These are phyloP conservation scores for Picea mariana DNA, from an alignment of 83 land plant species.

Conservation along the genomic window DNA sequence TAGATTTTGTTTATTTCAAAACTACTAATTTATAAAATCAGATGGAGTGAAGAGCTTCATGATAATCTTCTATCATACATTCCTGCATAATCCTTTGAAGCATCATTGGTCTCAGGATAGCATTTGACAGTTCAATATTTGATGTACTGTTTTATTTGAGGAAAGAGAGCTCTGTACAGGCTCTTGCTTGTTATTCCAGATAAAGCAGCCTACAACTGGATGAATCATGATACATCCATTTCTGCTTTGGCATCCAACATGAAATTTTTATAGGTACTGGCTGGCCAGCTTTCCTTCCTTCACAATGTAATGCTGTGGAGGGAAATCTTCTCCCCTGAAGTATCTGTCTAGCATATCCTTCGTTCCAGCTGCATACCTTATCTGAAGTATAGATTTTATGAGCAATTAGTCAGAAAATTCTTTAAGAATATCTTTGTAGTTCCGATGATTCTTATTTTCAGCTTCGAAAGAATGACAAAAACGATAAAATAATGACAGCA, in stretches of 20 bases:
- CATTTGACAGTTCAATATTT: background rate
- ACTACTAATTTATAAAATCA: background rate
- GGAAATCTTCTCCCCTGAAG: constrained; percentile 89
- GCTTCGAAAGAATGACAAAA: too few relatives aligned
- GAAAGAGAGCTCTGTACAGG: background rate
- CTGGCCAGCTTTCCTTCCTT: constrained; percentile 81
- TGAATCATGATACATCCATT: background rate
- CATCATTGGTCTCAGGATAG: background rate
- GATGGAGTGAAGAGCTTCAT: background rate
- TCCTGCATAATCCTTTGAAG: background rate
- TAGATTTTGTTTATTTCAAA: background rate
- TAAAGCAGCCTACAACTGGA: background rate
- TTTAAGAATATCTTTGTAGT: too few relatives aligned
- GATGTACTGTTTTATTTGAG: background rate
- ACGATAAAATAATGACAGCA: background rate
- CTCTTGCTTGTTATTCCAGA: background rate
- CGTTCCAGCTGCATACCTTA: constrained; percentile 81
- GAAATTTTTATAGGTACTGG: constrained; percentile 58
- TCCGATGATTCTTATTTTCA: too few relatives aligned
- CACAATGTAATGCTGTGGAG: constrained; percentile 81
- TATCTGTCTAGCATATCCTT: constrained; percentile 87
- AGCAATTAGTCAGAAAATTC: background rate
- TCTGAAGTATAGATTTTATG: constrained; percentile 32
- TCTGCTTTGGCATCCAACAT: background rate
- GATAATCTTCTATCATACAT: background rate